Evolutionary conservation across 495 filamentous ascomycete species (phyloP), one percentile per base, ranked within the genome.

Genomic region (Penicillium manginii): DNA sequence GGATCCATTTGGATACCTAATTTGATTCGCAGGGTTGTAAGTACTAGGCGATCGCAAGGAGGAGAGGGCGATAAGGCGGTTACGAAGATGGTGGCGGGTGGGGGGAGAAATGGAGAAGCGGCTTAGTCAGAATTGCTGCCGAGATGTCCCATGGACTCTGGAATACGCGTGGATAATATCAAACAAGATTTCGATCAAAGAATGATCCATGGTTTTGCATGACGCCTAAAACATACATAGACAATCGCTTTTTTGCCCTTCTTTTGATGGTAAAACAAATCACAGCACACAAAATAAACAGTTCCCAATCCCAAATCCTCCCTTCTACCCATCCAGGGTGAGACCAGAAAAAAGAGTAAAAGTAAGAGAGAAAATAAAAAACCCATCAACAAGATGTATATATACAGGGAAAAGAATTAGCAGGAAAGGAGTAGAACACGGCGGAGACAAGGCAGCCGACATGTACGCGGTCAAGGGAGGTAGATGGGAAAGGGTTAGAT

Each of bases 331-430:
- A 60, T 69, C 61, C 63, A 69, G 66, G 63, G 66, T 48, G 39
- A 63, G 37, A 53, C 29, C 45, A 47, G 54, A 54, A 59, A 52
- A 54, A 50, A 61, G 26, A 15, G 26, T 50, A 62, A 53, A 42
- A 50, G 14, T 39, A 37, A 55, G 50, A 18, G 35, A 11, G 14
- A 11, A 55, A 52, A 10, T 1, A 29, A 29, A 29, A 29, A 29
- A 29, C 3, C 4, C 26, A 61, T 53, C 39, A 61, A 19, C 40
- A 43, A 43, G 17, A 43, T 43, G 55, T 75, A 77, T 77, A 75
- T 77, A 59, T 77, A 77, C 71, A 77, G 39, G 63, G 56, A 55
- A 49, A 62, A 51, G 57, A 55, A 62, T 67, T 66, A 65, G 61
- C 65, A 57, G 59, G 54, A 55, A 52, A 40, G 53, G 52, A 61